Base-by-base conservation (phyloP, 192 early-diverging fungal species). In the Mortierella antarctica region DNA sequence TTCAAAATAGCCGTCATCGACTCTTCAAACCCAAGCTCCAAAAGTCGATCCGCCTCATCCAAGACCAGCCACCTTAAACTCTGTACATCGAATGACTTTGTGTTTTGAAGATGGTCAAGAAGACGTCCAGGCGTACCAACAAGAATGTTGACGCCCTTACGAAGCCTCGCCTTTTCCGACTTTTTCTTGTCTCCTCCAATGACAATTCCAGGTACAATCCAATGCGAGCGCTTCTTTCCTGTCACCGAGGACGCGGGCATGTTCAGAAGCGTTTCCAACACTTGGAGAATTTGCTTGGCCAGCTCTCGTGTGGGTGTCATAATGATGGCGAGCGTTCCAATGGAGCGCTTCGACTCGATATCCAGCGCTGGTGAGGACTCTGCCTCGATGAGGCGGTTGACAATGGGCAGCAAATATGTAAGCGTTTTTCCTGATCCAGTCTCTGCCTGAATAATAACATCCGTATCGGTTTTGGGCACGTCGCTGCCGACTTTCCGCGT, bases 351-450 rank as follows among this genome's bases (percentile, higher is more conserved):
- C 44, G 90, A 79, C 23, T 70, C 60, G 9, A 83, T 65, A 41
- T 85, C 79, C 5, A 79, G 52, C 57, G 59, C 70, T 56, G 48
- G 74, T 13, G 71, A 63, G 12, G 64, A 65, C 55, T 63, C 67
- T 42, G 95, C 91, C 54, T 83, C 76, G 44, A 99, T 83, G n/a
- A 99, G 67, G 18, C 92, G 88, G 73, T 99, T 92, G 41, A 99
- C 67, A 62, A 99, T 96, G 15, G 98, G 98, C 48, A 98, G 83
- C 31, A 99, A 86, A 73, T 95, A 99, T 4, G 97, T 88, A 52
- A 99, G 85, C 0, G 98, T 99, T 79, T 99, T 99, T 65, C 98
- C 98, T 7, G 96, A 97, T 59, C 98, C 98, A 5, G 97, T 99
- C 67, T 96, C 94, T 15, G 97, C 95, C 78, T 98, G 95, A 51